Percentiles rank a stretch among this genome's conserved stretches.
phyloP scores from a whole-genome alignment of 768 basidiomycete species.

The Auriscalpium vulgare region DNA sequence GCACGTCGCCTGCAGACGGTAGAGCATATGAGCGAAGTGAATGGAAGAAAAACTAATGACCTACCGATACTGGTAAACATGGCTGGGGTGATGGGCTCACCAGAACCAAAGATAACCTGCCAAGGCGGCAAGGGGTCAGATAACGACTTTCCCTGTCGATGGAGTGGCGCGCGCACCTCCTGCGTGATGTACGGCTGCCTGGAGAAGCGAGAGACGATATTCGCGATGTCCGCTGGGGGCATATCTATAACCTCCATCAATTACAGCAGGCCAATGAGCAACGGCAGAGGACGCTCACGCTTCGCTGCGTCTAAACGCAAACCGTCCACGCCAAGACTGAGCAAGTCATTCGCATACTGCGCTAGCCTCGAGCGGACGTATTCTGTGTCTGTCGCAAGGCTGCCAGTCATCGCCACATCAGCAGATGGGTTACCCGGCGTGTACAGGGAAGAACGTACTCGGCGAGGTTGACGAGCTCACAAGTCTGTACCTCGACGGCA shows the following conservation, averaged over 20 bases:
- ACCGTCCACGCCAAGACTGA: constrained; percentile 56
- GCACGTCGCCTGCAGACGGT: constrained; percentile 39
- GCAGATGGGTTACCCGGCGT: not conserved
- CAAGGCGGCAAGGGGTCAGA: not conserved
- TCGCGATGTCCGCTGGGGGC: constrained; percentile 40
- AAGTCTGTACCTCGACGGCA: constrained; percentile 40
- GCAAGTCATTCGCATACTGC: constrained; percentile 48
- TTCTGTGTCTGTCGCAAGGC: constrained; percentile 55
- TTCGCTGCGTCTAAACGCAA: constrained; percentile 60
- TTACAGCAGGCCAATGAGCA: not conserved
- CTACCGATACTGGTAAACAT: constrained; percentile 45
- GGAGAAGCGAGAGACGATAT: constrained; percentile 41
- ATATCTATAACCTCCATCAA: constrained; percentile 38
- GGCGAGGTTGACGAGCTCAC: constrained; percentile 30
- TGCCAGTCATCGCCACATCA: constrained; percentile 14
- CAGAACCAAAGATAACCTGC: constrained; percentile 32
- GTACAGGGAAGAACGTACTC: constrained; percentile 23
- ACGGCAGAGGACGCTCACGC: constrained; percentile 27
- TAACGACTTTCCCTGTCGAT: not conserved
- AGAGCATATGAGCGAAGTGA: not conserved
- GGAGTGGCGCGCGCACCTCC: constrained; percentile 27
- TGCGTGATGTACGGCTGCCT: constrained; percentile 51
- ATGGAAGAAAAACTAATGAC: not conserved
- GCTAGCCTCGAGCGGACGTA: constrained; percentile 49
- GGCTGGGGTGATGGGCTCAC: constrained; percentile 45